A percentile compares a stretch with the other conserved stretches of the same genome.
Evolutionary conservation across 2,329 filamentous ascomycete species (phyloP).

Genomic region (Neonectria sp.): DNA sequence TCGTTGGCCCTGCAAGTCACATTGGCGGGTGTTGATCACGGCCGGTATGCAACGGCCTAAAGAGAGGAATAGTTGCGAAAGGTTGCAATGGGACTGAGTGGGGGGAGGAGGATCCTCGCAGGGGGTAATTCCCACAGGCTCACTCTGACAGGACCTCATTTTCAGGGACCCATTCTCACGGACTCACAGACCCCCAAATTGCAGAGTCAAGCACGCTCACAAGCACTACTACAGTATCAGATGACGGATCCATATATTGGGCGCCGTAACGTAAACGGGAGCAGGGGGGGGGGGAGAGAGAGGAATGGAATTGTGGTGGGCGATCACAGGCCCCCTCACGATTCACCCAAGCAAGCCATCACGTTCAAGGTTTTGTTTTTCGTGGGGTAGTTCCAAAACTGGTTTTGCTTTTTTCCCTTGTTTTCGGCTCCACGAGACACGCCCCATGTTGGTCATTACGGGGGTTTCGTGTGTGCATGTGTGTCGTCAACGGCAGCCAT

Average conservation of each 20-base stretch:
- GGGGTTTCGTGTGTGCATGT: too few relatives aligned
- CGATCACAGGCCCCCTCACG: slow-evolving; percentile 37
- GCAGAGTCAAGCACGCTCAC: neutral
- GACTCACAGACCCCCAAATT: slow-evolving; percentile 19
- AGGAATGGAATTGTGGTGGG: slow-evolving; percentile 43
- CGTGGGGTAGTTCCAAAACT: slow-evolving; percentile 40
- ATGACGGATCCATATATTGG: neutral
- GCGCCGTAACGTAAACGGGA: slow-evolving; percentile 8
- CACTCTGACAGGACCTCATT: slow-evolving; percentile 6
- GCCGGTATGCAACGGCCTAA: slow-evolving; percentile 12
- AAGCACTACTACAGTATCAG: too few relatives aligned
- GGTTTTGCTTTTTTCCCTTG: slow-evolving; percentile 39
- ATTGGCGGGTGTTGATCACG: slow-evolving; percentile 17
- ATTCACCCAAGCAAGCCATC: slow-evolving; percentile 26
- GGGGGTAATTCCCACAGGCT: slow-evolving; percentile 4
- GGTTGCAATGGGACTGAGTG: slow-evolving; percentile 8
- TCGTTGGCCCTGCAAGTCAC: slow-evolving; percentile 9
- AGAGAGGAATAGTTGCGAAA: neutral
- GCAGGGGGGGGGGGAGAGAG: neutral
- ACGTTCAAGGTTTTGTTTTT: slow-evolving; percentile 30
- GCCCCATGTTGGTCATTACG: slow-evolving; percentile 22
- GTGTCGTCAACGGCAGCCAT: slow-evolving; percentile 40
- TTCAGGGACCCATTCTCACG: slow-evolving; percentile 7
- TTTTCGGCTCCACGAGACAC: slow-evolving; percentile 20
- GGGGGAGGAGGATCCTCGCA: neutral